phyloP scores from a whole-genome alignment of 768 basidiomycete genomes.

The Pholiota molesta region DNA sequence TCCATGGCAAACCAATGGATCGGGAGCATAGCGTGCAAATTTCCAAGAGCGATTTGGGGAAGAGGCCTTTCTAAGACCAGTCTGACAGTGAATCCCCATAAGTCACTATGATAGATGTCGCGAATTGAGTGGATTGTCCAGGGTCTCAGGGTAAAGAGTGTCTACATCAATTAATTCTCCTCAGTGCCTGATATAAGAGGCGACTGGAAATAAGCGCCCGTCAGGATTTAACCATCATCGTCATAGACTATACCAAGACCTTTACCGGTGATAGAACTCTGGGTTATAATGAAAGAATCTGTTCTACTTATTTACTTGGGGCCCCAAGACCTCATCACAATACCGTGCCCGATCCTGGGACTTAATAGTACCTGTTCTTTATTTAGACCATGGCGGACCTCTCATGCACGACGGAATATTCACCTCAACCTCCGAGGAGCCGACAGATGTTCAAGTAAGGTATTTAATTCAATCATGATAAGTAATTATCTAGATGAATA shows the following conservation, averaged over 20 bases:
- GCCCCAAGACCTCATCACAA: background rate
- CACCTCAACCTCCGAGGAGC: background rate
- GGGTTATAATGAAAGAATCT: slow-evolving; percentile 5
- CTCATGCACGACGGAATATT: background rate
- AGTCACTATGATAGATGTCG: background rate
- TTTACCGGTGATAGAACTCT: background rate
- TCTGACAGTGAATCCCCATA: background rate
- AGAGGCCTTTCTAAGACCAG: background rate
- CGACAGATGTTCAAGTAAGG: background rate
- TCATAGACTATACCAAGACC: background rate
- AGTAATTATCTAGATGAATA: background rate
- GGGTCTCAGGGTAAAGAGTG: background rate
- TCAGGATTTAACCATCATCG: background rate
- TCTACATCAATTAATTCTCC: background rate
- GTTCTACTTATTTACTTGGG: slow-evolving; percentile 5
- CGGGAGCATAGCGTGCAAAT: background rate
- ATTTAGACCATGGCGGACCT: background rate
- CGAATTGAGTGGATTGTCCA: background rate
- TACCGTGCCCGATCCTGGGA: background rate
- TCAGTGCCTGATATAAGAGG: slow-evolving; percentile 3
- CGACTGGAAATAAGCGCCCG: slow-evolving; percentile 1
- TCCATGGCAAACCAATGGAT: background rate
- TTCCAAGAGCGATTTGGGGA: background rate
- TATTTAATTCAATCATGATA: background rate
- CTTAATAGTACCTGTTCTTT: background rate